phyloP scores from a whole-genome alignment of 2,329 filamentous ascomycete genomes.

The Phoma sp. region DNA sequence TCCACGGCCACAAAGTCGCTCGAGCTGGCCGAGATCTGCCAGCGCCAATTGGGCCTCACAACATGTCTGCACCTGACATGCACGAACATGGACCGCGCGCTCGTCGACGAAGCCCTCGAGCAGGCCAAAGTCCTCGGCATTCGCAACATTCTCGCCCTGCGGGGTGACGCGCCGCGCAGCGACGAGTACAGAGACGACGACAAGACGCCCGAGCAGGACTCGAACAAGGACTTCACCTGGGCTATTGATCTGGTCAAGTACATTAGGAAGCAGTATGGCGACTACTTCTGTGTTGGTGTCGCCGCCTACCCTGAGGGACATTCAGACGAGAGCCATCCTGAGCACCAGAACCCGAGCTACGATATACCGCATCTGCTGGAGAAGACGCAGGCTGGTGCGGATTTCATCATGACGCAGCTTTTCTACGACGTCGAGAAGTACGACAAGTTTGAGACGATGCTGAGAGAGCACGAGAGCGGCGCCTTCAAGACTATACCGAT shows the following conservation, averaged over 20 bases:
- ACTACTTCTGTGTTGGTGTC: conserved; percentile 96
- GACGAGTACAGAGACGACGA: conserved; percentile 82
- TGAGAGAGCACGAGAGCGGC: conserved; percentile 83
- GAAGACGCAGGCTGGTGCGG: conserved; percentile 88
- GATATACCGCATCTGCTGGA: conserved; percentile 90
- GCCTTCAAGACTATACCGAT: conserved; percentile 87
- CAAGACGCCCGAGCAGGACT: conserved; percentile 66
- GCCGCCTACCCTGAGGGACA: conserved; percentile 96
- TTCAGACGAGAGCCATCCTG: conserved; percentile 87
- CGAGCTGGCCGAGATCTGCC: conserved; percentile 93
- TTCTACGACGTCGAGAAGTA: conserved; percentile 93
- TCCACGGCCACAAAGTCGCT: conserved; percentile 90
- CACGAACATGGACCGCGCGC: conserved; percentile 90
- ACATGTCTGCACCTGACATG: conserved; percentile 97
- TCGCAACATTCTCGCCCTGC: conserved; percentile 88
- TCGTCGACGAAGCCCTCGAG: conserved; percentile 88
- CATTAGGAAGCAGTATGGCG: conserved; percentile 82
- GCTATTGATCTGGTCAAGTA: conserved; percentile 89
- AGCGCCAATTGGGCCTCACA: conserved; percentile 88
- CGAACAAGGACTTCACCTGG: conserved; percentile 83
- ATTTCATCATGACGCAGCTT: conserved; percentile 98
- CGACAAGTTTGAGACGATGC: conserved; percentile 75
- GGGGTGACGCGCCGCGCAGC: conserved; percentile 88
- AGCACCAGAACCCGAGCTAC: conserved; percentile 68
- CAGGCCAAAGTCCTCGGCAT: conserved; percentile 91